Evolutionary conservation across 768 basidiomycete genomes (phyloP).

Genomic region (Xerocomellus intermedius): DNA sequence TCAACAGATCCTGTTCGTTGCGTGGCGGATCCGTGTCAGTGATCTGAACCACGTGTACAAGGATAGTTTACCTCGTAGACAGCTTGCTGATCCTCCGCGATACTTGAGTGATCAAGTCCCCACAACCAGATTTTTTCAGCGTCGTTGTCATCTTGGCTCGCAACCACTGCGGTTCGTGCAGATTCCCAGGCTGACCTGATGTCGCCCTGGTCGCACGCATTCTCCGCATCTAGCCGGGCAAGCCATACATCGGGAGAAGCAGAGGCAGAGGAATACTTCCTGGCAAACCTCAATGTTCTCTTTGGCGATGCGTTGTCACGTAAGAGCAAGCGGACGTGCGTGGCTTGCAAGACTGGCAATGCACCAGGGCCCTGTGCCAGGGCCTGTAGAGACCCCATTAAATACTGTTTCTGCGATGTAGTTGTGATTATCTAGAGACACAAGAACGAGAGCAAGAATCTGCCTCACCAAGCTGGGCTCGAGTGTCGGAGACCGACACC

Average conservation of each 20-base stretch:
- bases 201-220: conserved; percentile 23
- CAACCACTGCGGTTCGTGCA: conserved; percentile 40
- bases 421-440: neutral
- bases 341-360: conserved; percentile 34
- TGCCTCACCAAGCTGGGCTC: conserved; percentile 33
- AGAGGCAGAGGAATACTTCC: conserved; percentile 46
- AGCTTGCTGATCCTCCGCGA: conserved; percentile 15
- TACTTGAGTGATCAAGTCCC: conserved; percentile 40
- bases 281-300: conserved; percentile 40
- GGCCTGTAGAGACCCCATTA: conserved; percentile 44
- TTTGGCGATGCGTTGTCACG: conserved; percentile 22
- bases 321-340: conserved; percentile 37
- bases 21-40: conserved; percentile 2
- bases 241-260: conserved; percentile 50
- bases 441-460: neutral
- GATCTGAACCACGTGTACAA: neutral
- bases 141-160: conserved; percentile 20
- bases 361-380: conserved; percentile 26
- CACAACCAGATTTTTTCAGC: conserved; percentile 51
- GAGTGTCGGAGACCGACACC: conserved; percentile 39
- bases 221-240: conserved; percentile 48
- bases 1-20: conserved; percentile 40
- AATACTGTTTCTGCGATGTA: conserved; percentile 49
- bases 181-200: conserved; percentile 41
- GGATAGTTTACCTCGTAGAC: conserved; percentile 35